Evolutionary conservation across 352 stramenopile genomes (phyloP).

Genomic region (Plasmopara muralis): DNA sequence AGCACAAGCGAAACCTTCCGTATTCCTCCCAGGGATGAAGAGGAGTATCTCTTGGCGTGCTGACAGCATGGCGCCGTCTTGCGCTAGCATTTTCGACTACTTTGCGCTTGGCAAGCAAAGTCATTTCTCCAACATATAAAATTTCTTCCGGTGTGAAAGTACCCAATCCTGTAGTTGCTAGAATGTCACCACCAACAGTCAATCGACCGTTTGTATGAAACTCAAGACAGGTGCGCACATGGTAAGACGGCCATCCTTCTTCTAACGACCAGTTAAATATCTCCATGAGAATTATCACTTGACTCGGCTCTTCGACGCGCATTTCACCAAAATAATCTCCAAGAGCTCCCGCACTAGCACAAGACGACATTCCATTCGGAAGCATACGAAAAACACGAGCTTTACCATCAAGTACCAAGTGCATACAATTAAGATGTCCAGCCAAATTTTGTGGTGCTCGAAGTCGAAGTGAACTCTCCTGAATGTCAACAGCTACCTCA

Average conservation of each 20-base stretch:
- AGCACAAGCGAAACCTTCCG: slow-evolving; percentile 31
- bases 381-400: slow-evolving; percentile 54
- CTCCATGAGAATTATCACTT: slow-evolving; percentile 44
- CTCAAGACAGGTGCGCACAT: slow-evolving; percentile 41
- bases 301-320: slow-evolving; percentile 33
- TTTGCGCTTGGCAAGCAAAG: slow-evolving; percentile 42
- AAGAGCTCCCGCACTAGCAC: slow-evolving; percentile 32
- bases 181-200: slow-evolving; percentile 40
- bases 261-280: slow-evolving; percentile 38
- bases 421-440: slow-evolving; percentile 29
- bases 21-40: slow-evolving; percentile 22
- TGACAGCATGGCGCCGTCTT: slow-evolving; percentile 11
- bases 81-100: slow-evolving; percentile 20
- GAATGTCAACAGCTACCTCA: slow-evolving; percentile 35
- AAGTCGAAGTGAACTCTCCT: slow-evolving; percentile 31
- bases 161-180: slow-evolving; percentile 24
- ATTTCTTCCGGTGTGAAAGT: slow-evolving; percentile 33
- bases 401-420: slow-evolving; percentile 50
- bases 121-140: slow-evolving; percentile 42
- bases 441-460: slow-evolving; percentile 27
- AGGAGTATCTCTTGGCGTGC: slow-evolving; percentile 1
- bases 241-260: slow-evolving; percentile 24
- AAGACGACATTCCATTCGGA: slow-evolving; percentile 42
- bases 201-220: slow-evolving; percentile 34
- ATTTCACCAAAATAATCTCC: slow-evolving; percentile 64